These are phyloP conservation scores for Colletotrichum plurivorum DNA, from an alignment of 2,329 filamentous ascomycete genomes.

Conservation along the genomic window DNA sequence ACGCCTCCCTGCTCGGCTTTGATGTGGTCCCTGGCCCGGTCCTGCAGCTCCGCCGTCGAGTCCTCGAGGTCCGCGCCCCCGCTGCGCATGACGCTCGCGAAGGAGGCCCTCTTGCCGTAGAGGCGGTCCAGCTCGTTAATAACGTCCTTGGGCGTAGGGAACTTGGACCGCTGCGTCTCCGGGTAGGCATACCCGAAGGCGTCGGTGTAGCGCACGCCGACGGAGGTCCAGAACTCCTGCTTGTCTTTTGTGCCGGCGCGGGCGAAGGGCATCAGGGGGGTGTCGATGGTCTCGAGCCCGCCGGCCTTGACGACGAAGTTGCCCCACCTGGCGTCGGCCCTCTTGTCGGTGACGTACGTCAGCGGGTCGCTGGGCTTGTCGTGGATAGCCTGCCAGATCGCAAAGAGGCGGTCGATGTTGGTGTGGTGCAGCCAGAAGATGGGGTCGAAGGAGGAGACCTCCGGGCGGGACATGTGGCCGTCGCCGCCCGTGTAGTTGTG, in stretches of 20 bases:
- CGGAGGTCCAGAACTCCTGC: conserved; percentile 47
- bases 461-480: conserved; percentile 62
- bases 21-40: conserved; percentile 27
- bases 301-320: conserved; percentile 48
- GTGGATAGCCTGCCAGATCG: conserved; percentile 37
- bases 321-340: conserved; percentile 33
- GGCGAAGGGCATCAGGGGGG: conserved; percentile 47
- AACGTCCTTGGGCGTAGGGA: conserved; percentile 38
- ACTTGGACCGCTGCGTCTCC: conserved; percentile 46
- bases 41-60: conserved; percentile 16
- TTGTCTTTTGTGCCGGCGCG: conserved; percentile 4
- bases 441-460: conserved; percentile 74
- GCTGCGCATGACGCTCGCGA: conserved; percentile 34
- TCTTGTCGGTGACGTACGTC: conserved; percentile 30
- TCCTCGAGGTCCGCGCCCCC: conserved; percentile 13
- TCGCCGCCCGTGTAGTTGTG: conserved; percentile 50
- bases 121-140: conserved; percentile 37
- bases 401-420: conserved; percentile 37
- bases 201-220: conserved; percentile 44
- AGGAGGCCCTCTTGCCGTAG: conserved; percentile 30
- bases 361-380: conserved; percentile 27
- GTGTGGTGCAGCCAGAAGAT: conserved; percentile 67
- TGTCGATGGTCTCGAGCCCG: conserved; percentile 42
- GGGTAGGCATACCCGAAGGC: conserved; percentile 48
- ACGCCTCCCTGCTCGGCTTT: conserved; percentile 2